Evolutionary conservation across 2,329 filamentous ascomycete genomes (phyloP).

Genomic region (Diaporthe citriasiana): DNA sequence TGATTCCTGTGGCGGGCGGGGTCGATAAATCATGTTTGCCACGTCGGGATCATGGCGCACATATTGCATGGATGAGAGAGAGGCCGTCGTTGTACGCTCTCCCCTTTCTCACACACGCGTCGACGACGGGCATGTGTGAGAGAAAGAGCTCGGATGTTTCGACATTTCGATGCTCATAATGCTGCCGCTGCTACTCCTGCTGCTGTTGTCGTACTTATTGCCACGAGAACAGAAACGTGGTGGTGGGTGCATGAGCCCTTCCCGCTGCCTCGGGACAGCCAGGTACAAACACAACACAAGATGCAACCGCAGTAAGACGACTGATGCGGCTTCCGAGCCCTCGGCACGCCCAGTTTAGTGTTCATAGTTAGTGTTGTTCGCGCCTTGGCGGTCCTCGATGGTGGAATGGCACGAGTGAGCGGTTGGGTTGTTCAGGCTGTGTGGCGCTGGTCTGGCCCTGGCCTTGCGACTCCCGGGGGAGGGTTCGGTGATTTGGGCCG

Average conservation of each 20-base stretch:
- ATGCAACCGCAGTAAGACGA: neutral
- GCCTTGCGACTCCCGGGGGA: neutral
- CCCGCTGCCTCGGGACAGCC: neutral
- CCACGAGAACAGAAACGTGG: neutral
- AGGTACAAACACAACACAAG: neutral
- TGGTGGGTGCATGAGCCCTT: neutral
- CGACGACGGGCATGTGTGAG: neutral
- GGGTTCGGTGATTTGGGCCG: slow-evolving; percentile 31
- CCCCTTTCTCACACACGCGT: neutral
- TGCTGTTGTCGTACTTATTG: neutral
- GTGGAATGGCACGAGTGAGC: neutral
- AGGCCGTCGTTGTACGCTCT: neutral
- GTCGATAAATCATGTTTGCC: slow-evolving; percentile 5
- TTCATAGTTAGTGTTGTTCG: no score
- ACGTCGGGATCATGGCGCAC: slow-evolving; percentile 18
- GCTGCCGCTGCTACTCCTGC: neutral
- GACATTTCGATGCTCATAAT: neutral
- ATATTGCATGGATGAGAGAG: slow-evolving; percentile 1
- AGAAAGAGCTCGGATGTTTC: neutral
- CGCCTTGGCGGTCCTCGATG: neutral
- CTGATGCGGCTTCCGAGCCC: slow-evolving; percentile 6
- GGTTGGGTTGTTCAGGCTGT: neutral
- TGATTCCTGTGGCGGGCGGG: slow-evolving; percentile 27
- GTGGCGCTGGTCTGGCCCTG: slow-evolving; percentile 29
- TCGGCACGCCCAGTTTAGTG: neutral